Conservation (phyloP, 179 eudicot genomes). For the Beta corolliflora region DNA sequence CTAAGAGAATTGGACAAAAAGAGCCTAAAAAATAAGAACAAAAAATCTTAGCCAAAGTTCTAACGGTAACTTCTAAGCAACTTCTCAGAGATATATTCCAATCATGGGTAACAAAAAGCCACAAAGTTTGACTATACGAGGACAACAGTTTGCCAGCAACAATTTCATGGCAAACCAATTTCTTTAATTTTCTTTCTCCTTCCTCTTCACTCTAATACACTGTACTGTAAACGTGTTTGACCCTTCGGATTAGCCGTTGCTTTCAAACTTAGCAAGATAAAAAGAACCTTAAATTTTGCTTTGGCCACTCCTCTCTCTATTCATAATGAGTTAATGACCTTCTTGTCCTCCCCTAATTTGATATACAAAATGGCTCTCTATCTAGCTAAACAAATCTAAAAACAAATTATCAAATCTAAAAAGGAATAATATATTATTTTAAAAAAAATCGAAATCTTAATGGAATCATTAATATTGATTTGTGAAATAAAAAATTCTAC, state of each 20-base stretch:
- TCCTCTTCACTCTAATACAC: background rate
- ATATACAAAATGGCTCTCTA: background rate
- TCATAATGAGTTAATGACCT: background rate
- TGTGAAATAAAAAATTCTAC: no score
- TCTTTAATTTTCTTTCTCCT: background rate
- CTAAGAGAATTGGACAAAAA: background rate
- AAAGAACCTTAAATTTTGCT: background rate
- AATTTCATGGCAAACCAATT: background rate
- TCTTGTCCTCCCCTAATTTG: background rate
- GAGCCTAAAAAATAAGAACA: background rate
- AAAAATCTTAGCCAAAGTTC: background rate
- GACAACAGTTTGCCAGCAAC: background rate
- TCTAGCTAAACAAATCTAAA: background rate
- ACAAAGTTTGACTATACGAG: background rate
- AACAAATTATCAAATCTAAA: no score
- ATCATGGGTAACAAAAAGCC: background rate
- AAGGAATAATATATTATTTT: no score
- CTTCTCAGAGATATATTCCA: background rate
- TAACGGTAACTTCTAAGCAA: conserved; percentile 29
- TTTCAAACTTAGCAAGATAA: background rate
- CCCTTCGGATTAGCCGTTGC: conserved; percentile 12
- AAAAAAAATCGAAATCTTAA: no score
- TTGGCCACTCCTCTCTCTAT: background rate
- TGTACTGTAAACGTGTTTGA: conserved; percentile 19
- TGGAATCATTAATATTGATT: no score